Conservation (phyloP, 73 alveolate genomes). For the Blepharisma stoltei region DNA sequence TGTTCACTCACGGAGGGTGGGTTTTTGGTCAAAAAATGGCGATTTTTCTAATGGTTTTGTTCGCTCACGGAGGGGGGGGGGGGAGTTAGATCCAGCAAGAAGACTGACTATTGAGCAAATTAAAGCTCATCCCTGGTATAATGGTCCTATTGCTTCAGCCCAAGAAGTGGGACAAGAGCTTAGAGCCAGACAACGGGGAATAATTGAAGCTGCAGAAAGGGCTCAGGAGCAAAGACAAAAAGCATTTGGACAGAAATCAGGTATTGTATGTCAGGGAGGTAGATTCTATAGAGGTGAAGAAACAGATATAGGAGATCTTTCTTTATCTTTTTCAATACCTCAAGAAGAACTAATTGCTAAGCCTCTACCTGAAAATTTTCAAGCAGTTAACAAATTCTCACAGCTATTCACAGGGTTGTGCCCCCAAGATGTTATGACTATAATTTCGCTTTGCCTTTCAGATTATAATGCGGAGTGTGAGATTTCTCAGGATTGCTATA, state of each 20-base stretch:
- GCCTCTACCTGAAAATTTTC: neutral
- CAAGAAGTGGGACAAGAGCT: neutral
- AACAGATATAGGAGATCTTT: neutral
- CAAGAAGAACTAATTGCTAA: neutral
- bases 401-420: neutral
- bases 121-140: constrained; percentile 28
- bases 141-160: constrained; percentile 26
- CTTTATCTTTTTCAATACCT: neutral
- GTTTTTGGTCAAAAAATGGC: no score
- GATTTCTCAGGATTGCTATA: neutral
- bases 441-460: neutral
- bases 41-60: no score
- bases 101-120: constrained; percentile 24
- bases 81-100: constrained; percentile 30
- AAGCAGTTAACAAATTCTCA: neutral
- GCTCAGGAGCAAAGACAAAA: neutral
- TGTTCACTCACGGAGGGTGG: no score
- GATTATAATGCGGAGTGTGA: neutral
- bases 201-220: neutral
- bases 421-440: neutral
- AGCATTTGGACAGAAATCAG: neutral
- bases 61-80: no score
- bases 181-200: neutral
- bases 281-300: neutral
- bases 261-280: neutral